phyloP scores from a whole-genome alignment of 192 early-diverging fungal genomes.

The Pilobolus umbonatus region DNA sequence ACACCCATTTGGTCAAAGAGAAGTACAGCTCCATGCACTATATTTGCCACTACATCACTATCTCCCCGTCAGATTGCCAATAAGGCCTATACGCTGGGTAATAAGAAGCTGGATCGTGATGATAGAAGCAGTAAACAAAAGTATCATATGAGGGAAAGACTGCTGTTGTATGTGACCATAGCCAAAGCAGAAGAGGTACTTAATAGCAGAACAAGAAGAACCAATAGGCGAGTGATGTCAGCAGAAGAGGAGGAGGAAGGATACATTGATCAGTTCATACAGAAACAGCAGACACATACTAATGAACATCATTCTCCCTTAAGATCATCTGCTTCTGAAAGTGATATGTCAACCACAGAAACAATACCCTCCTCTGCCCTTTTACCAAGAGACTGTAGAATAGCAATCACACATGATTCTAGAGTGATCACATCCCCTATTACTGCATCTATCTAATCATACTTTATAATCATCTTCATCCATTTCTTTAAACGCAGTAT shows the following conservation, averaged over 20 bases:
- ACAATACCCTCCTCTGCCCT: not conserved
- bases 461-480: too few species aligned
- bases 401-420: not conserved
- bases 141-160: slow-evolving; percentile 19
- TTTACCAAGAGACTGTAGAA: slow-evolving; percentile 2
- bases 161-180: slow-evolving; percentile 19
- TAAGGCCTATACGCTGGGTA: slow-evolving; percentile 17
- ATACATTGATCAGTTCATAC: not conserved
- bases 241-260: slow-evolving; percentile 25
- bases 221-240: slow-evolving; percentile 25
- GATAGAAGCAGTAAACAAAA: slow-evolving; percentile 15
- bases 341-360: not conserved
- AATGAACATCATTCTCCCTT: slow-evolving; percentile 5
- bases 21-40: slow-evolving; percentile 9
- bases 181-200: slow-evolving; percentile 22
- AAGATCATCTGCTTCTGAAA: slow-evolving; percentile 5
- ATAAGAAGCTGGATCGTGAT: slow-evolving; percentile 28
- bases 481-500: too few species aligned
- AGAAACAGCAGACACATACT: not conserved
- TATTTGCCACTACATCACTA: slow-evolving; percentile 6
- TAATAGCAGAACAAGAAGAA: slow-evolving; percentile 18
- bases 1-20: slow-evolving; percentile 10
- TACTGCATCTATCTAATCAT: not conserved
- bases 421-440: slow-evolving; percentile 1
- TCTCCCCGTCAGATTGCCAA: slow-evolving; percentile 27